These are phyloP conservation scores for Arthrobotrys pseudoclavata DNA, from an alignment of 2,329 filamentous ascomycete species.

Conservation along the genomic window DNA sequence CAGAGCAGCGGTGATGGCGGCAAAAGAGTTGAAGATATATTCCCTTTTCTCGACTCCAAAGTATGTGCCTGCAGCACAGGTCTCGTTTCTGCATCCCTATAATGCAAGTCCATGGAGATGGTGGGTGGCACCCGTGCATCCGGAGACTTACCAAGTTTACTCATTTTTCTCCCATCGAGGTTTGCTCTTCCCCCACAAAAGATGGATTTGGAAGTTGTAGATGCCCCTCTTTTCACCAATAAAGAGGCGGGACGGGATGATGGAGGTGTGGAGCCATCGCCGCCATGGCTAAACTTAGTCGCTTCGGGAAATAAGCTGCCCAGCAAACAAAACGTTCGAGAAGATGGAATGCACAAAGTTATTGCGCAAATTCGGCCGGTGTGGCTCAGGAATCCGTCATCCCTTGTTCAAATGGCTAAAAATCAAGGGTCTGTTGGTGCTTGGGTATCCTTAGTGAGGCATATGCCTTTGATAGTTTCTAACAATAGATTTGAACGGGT, in stretches of 20 bases:
- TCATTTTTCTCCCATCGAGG: conserved; percentile 25
- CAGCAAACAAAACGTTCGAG: conserved; percentile 40
- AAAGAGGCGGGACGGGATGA: conserved; percentile 38
- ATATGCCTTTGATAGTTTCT: conserved; percentile 20
- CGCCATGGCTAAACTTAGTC: conserved; percentile 57
- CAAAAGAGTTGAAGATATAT: conserved; percentile 56
- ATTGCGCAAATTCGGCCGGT: conserved; percentile 27
- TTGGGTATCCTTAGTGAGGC: conserved; percentile 13
- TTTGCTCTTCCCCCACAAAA: conserved; percentile 37
- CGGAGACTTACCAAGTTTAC: conserved; percentile 26
- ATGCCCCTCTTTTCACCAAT: conserved; percentile 41
- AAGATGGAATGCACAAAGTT: conserved; percentile 21
- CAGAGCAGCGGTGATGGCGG: conserved; percentile 33
- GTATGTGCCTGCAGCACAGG: conserved; percentile 38
- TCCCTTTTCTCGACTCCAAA: conserved; percentile 25
- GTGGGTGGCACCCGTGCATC: conserved; percentile 46
- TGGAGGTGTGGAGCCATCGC: conserved; percentile 46
- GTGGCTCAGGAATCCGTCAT: conserved; percentile 22
- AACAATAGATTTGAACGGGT: conserved; percentile 56
- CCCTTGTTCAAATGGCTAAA: conserved; percentile 12
- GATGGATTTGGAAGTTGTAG: conserved; percentile 34
- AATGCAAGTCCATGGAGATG: conserved; percentile 50
- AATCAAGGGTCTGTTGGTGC: conserved; percentile 16
- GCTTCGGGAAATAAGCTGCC: conserved; percentile 59
- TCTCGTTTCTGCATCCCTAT: conserved; percentile 58